Conservation (phyloP, 768 basidiomycete species). For the Butyriboletus loyo region DNA sequence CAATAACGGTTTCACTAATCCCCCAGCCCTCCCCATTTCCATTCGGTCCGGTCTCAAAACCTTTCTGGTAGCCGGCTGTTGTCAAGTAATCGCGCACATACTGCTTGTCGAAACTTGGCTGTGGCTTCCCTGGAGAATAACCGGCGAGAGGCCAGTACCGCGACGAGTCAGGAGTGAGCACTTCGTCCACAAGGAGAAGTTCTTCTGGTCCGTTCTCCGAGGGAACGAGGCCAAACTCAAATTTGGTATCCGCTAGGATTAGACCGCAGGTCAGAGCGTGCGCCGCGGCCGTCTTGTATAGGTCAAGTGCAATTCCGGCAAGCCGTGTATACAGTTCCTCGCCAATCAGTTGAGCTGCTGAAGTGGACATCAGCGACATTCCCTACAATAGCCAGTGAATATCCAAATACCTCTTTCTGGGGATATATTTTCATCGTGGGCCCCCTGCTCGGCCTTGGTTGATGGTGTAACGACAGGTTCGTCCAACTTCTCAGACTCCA, state of each 20-base stretch:
- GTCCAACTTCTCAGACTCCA: constrained; percentile 80
- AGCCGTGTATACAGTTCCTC: constrained; percentile 59
- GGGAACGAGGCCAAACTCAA: constrained; percentile 88
- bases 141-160: constrained; percentile 87
- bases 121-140: constrained; percentile 71
- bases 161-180: constrained; percentile 96
- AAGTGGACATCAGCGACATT: constrained; percentile 2
- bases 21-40: constrained; percentile 73
- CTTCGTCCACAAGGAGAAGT: constrained; percentile 90
- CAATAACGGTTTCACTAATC: constrained; percentile 72
- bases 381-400: neutral
- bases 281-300: constrained; percentile 73
- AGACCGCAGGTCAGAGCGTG: constrained; percentile 74
- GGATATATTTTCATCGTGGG: constrained; percentile 95
- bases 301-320: constrained; percentile 54
- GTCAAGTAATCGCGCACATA: constrained; percentile 91
- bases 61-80: constrained; percentile 66
- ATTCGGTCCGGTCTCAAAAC: constrained; percentile 70
- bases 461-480: constrained; percentile 92
- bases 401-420: constrained; percentile 61
- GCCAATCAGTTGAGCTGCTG: constrained; percentile 68
- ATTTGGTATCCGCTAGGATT: constrained; percentile 97
- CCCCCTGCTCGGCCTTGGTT: constrained; percentile 92
- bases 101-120: constrained; percentile 96
- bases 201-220: constrained; percentile 36